Base-by-base conservation (phyloP, 1,284 basidiomycete species). In the Moesziomyces aphidis region DNA sequence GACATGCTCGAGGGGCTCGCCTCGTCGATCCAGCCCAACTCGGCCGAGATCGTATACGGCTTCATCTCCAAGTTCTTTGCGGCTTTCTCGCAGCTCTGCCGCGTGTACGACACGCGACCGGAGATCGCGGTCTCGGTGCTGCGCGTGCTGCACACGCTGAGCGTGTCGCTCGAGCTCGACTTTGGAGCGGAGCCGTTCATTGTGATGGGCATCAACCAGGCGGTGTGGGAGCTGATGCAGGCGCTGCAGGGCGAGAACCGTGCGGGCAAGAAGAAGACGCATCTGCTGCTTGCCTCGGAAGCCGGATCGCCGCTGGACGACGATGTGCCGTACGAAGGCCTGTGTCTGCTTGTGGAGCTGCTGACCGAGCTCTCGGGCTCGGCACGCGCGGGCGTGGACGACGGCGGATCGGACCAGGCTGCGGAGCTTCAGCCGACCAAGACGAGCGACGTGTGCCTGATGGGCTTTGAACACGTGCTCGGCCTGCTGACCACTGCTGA, bases 1-100 rank as follows among this genome's bases (percentile, higher is more conserved):
- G 79, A 80, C 56, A 79, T 79, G 79, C 55, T 79, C 17, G 77
- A 79, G 26, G 79, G 77, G 1, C 57, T 80, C 0, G 77, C 76
- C 3, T 49, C 57, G 5, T 72, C 67, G 26, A 73, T 71, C 36
- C 76, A 77, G 47, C 75, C 76, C 39, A 70, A 64, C 49, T 73
- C 76, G 39, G 65, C 79, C 7, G 61, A 70, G 45, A 73, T 63
- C 31, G 72, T 79, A 5, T 80, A 69, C 44, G 63, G 49, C 23
- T 79, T 79, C 53, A 53, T 76, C 44, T 51, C 69, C n/a, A 72
- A 61, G 5, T 77, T 79, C 54, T 77, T 79, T 54, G 28, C 23
- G 3, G 65, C 76, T 11, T 67, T 79, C n/a, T 50, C 68, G 26
- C 61, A 73, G 47, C 61, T 80, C 3, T 65, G 62, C 23, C 49